A percentile compares a stretch with the other conserved stretches of the same genome.
These are phyloP conservation scores for Fraxinus ornus DNA, from an alignment of 305 asterid genomes.

Conservation along the genomic window DNA sequence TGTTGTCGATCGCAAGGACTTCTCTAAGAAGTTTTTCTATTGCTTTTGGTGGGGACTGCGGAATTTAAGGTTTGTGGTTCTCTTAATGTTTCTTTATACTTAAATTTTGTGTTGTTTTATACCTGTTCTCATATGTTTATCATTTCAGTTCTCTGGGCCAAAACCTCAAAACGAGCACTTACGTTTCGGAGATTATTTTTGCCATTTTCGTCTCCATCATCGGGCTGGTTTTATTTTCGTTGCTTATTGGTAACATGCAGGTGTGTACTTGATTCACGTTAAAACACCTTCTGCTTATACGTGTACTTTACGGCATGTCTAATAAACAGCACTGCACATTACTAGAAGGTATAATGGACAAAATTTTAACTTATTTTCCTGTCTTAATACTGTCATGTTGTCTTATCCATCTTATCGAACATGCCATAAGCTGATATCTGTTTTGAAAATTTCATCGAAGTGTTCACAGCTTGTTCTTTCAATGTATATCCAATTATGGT, in stretches of 20 bases:
- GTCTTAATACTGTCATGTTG: background rate
- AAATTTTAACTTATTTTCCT: background rate
- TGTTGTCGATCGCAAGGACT: slow-evolving; percentile 40
- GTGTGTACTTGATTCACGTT: slow-evolving; percentile 20
- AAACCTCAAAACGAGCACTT: slow-evolving; percentile 58
- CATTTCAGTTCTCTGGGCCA: slow-evolving; percentile 67
- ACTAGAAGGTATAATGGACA: background rate
- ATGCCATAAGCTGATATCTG: background rate
- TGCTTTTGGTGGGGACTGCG: slow-evolving; percentile 86
- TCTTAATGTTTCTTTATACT: background rate
- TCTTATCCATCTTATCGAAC: background rate
- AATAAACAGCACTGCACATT: background rate
- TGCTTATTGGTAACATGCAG: slow-evolving; percentile 77
- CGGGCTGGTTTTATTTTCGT: slow-evolving; percentile 57
- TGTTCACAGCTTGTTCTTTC: background rate
- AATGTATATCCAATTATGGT: background rate
- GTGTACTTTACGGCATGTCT: background rate
- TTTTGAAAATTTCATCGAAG: background rate
- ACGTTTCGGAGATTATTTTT: slow-evolving; percentile 42
- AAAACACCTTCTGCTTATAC: background rate
- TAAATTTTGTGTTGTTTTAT: background rate
- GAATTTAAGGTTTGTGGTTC: slow-evolving; percentile 50
- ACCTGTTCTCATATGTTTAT: background rate
- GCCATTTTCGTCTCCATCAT: slow-evolving; percentile 46
- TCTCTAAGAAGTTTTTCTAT: slow-evolving; percentile 43